phyloP scores from a whole-genome alignment of 1,284 basidiomycete species.

The Moesziomyces sp. region DNA sequence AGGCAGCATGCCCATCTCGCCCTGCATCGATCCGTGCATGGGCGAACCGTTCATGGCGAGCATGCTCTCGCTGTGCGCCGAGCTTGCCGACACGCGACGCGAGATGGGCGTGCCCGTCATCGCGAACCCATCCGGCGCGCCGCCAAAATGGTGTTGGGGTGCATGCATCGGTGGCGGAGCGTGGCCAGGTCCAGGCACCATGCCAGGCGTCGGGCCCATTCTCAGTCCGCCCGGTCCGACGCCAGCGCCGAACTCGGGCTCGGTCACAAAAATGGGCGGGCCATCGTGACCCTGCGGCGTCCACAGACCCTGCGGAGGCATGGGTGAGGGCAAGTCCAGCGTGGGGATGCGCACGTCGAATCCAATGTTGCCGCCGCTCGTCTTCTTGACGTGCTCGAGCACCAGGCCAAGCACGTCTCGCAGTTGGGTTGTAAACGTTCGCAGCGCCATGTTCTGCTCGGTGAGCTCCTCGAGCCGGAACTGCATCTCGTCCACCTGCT shows the following conservation, averaged over 20 bases:
- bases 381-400: slow-evolving; percentile 51
- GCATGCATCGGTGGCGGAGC: slow-evolving; percentile 20
- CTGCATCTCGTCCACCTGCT: slow-evolving; percentile 59
- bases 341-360: slow-evolving; percentile 50
- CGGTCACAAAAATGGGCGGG: slow-evolving; percentile 60
- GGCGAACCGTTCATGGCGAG: slow-evolving; percentile 40
- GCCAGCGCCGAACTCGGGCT: slow-evolving; percentile 46
- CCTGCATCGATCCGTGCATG: slow-evolving; percentile 40
- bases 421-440: slow-evolving; percentile 45
- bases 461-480: slow-evolving; percentile 54
- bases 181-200: slow-evolving; percentile 11
- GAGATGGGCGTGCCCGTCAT: slow-evolving; percentile 35
- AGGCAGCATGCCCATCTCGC: slow-evolving; percentile 27
- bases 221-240: slow-evolving; percentile 23
- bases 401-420: slow-evolving; percentile 47
- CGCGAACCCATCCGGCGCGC: slow-evolving; percentile 17
- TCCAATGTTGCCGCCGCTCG: slow-evolving; percentile 53
- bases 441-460: slow-evolving; percentile 54
- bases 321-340: slow-evolving; percentile 49
- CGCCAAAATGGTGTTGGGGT: slow-evolving; percentile 7
- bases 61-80: slow-evolving; percentile 47
- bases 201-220: slow-evolving; percentile 17
- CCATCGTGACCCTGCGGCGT: slow-evolving; percentile 52
- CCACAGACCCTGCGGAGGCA: slow-evolving; percentile 47
- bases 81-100: slow-evolving; percentile 42